Base-by-base conservation (phyloP, 2,329 filamentous ascomycete species). In the Teratosphaeriaceae sp. region DNA sequence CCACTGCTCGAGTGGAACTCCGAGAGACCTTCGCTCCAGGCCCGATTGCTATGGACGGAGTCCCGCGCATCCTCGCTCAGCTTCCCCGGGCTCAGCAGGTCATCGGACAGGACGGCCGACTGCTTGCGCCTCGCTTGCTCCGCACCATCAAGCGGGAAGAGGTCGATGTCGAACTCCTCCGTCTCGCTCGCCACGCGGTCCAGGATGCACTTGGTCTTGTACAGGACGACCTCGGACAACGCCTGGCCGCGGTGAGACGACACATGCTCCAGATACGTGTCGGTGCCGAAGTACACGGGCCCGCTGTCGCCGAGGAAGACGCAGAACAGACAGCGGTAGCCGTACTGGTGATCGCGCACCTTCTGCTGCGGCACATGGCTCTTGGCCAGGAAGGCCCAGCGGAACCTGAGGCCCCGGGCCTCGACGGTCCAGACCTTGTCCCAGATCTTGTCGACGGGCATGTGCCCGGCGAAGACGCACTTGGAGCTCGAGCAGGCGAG, bases 101-200 rank as follows among this genome's bases (percentile, higher is more conserved):
- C 54, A 36, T 57, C 55, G 4, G 47, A 51, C 19, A 56, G 35
- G 27, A 50, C 48, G 31, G 50, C 46, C 4, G 40, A 45, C 30
- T 43, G 39, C 19, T 44, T 48, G 37, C 46, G 26, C 13, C 40
- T 35, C 2, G 36, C 21, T 13, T 34, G 9, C 34, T 46, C 50
- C 15, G 40, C 35, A 5, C 21, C 16, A 2, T 43, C 40, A 16
- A 53, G 37, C n/a, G 65, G 64, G 38, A 59, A 61, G 31, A 73
- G 60, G 50, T 72, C 72, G 36, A 74, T 61, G 54, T 74, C 71
- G 54, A 72, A 73, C 24, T 67, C 63, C 50, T 72, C 70, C 11
- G 55, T 51, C 13, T 61, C 54, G 1, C 48, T 49, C 7, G 68
- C 69, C 18, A 66, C 46, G 27, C 64, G 53, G 20, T 67, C 68